Conservation (phyloP, 2,329 filamentous ascomycete species). For the Fusarium illudens region DNA sequence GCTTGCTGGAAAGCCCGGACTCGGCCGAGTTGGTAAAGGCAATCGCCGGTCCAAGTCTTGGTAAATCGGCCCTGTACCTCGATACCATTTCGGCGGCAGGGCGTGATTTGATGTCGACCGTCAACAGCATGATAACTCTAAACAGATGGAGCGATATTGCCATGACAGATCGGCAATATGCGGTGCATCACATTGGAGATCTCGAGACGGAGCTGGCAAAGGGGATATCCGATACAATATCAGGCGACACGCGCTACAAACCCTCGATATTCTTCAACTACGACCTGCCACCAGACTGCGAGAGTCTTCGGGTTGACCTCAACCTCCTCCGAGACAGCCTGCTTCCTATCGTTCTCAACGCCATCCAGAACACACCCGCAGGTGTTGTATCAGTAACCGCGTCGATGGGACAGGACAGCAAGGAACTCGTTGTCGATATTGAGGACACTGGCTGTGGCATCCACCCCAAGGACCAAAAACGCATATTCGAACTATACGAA, state of each 20-base stretch:
- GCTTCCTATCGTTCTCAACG: constrained; percentile 52
- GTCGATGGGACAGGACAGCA: constrained; percentile 42
- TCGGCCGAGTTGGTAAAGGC: constrained; percentile 13
- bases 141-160: constrained; percentile 51
- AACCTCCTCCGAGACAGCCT: constrained; percentile 53
- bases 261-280: constrained; percentile 31
- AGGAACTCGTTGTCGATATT: constrained; percentile 50
- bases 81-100: constrained; percentile 52
- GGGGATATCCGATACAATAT: background rate
- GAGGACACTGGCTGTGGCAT: constrained; percentile 55
- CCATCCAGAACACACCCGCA: constrained; percentile 50
- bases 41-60: background rate
- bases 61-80: constrained; percentile 31
- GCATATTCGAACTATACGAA: constrained; percentile 55
- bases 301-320: constrained; percentile 48
- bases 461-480: constrained; percentile 43
- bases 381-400: constrained; percentile 50
- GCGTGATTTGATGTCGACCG: constrained; percentile 53
- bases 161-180: constrained; percentile 42
- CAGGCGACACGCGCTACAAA: constrained; percentile 14
- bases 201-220: constrained; percentile 26
- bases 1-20: background rate
- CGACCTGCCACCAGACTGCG: constrained; percentile 24
- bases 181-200: constrained; percentile 27
- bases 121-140: constrained; percentile 55